Conservation (phyloP, 2,329 filamentous ascomycete genomes). For the Phaeomoniella chlamydospora region DNA sequence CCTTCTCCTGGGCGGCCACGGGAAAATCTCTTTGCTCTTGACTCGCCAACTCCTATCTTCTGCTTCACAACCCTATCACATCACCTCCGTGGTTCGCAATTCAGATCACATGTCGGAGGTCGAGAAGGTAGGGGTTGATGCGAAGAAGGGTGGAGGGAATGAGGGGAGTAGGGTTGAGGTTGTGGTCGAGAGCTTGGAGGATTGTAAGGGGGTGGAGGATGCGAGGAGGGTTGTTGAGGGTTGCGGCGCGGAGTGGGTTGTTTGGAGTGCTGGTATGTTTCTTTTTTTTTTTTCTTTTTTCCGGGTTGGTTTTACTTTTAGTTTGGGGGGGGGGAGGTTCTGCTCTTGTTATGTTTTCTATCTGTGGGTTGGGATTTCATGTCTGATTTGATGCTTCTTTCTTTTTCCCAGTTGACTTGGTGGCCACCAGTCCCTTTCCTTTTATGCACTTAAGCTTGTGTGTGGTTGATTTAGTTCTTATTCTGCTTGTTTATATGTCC, state of each 20-base stretch:
- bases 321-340: too few species aligned
- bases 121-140: slow-evolving; percentile 41
- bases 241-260: slow-evolving; percentile 27
- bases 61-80: slow-evolving; percentile 56
- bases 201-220: slow-evolving; percentile 48
- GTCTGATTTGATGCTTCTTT: too few species aligned
- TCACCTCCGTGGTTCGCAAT: slow-evolving; percentile 65
- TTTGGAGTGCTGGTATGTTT: slow-evolving; percentile 30
- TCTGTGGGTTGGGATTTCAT: too few species aligned
- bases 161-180: slow-evolving; percentile 52
- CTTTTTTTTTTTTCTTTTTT: not conserved
- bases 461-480: too few species aligned
- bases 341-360: too few species aligned
- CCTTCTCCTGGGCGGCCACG: slow-evolving; percentile 67
- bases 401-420: too few species aligned
- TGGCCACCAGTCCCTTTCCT: too few species aligned
- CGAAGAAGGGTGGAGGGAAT: slow-evolving; percentile 41
- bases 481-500: too few species aligned
- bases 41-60: slow-evolving; percentile 66
- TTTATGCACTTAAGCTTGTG: too few species aligned
- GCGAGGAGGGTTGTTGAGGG: slow-evolving; percentile 45
- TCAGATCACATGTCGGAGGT: slow-evolving; percentile 53
- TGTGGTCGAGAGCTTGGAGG: slow-evolving; percentile 56
- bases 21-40: slow-evolving; percentile 60
- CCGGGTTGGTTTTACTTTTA: not conserved